Base-by-base conservation (phyloP, 148 eudicot genomes). In the Nepenthes mirabilis region DNA sequence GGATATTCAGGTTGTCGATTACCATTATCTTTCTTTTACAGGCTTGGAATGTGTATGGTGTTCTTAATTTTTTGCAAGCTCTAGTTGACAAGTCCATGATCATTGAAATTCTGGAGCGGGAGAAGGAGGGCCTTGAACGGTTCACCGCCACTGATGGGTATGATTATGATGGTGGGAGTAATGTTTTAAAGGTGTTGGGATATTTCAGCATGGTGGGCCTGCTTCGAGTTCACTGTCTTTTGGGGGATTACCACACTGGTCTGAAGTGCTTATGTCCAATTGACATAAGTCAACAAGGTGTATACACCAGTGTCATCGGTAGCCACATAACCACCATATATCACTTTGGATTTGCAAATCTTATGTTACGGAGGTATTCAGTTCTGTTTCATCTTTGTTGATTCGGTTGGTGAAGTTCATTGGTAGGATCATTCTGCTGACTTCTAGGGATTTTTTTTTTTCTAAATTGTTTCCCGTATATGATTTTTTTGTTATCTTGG, bases 1-100 rank as follows among this genome's bases (percentile, higher is more conserved):
- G 12, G 47, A 7, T n/a, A 32, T 34, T 47, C 43, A 43, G 14
- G 60, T 33, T 13, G 9, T n/a, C 12, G 7, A 43, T 34, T 57
- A 23, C n/a, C 12, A 36, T 47, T 45, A 11, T 65, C 33, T 48
- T 14, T 43, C 32, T 72, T 63, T 64, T 14, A 9, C 75, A 93
- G 99, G 95, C 97, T 23, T 93, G 99, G 99, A 89, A 88, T 82
- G 99, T 93, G 32, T 93, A 79, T 72, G 97, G 99, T 63, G 99
- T 89, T 59, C 97, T 93, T 70, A 89, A 89, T 73, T 93, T 72
- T 71, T 76, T 93, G 86, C 89, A 89, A 89, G 99, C 99, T 52
- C 85, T 93, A 45, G 91, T 93, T 60, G 97, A 93, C 72, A 93
- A 89, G 69, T 93, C 99, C 13, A 66, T 57, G 66, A 93, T 93